These are phyloP conservation scores for Russula virescens DNA, from an alignment of 768 basidiomycete genomes.

Conservation along the genomic window DNA sequence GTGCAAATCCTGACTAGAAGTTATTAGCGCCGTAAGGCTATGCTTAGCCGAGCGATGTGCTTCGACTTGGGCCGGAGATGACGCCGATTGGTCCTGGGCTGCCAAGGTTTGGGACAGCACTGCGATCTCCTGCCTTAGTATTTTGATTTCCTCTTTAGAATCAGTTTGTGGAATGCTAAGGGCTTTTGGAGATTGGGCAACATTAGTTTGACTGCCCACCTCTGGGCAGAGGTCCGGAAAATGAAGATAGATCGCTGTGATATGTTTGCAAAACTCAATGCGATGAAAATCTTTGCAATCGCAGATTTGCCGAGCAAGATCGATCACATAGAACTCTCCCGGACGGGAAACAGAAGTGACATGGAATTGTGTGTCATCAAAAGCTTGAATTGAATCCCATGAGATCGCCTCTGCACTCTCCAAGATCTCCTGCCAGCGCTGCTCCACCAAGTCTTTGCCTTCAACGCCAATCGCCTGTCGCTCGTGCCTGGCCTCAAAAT, in stretches of 20 bases:
- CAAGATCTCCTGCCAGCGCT: not conserved
- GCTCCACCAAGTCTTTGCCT: not conserved
- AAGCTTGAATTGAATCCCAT: not conserved
- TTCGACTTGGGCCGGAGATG: not conserved
- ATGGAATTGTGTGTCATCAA: not conserved
- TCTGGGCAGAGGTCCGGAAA: not conserved
- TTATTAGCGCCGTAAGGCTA: not conserved
- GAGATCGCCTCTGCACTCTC: not conserved
- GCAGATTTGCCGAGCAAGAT: not conserved
- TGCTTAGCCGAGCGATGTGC: not conserved
- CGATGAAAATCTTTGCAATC: not conserved
- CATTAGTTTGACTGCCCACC: not conserved
- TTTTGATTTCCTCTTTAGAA: not conserved
- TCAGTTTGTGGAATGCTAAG: not conserved
- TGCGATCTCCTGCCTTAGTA: not conserved
- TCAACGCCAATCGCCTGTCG: not conserved
- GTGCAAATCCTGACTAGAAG: not conserved
- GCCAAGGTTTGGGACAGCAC: not conserved
- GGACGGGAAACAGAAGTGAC: not conserved
- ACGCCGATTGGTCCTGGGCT: too few species aligned
- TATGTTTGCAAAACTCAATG: slow-evolving; percentile 1
- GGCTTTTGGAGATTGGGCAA: not conserved
- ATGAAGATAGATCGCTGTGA: not conserved
- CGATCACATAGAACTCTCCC: not conserved
- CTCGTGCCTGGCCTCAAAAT: not conserved